Evolutionary conservation across 1,139 yeast species (phyloP).

Genomic region (Saccharomyces hybrid): DNA sequence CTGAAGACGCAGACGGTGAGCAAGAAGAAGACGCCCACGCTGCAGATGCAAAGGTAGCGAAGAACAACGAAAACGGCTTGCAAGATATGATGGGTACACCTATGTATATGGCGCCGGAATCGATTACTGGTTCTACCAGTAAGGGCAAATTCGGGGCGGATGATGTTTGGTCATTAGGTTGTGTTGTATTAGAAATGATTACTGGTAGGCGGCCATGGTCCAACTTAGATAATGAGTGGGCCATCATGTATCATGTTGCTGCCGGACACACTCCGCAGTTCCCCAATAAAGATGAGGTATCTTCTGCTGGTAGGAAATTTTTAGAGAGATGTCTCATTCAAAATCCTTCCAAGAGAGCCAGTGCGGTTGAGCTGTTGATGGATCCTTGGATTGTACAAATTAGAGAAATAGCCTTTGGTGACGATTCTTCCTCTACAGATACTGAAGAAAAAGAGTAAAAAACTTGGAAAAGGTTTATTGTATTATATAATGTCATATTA

Average conservation of each 20-base stretch:
- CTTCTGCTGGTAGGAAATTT: constrained; percentile 65
- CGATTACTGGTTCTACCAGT: constrained; percentile 66
- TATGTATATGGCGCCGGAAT: constrained; percentile 98
- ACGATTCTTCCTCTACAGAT: constrained; percentile 1
- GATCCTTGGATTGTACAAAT: constrained; percentile 89
- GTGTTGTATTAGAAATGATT: constrained; percentile 76
- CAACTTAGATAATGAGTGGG: constrained; percentile 93
- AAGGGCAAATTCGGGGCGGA: constrained; percentile 63
- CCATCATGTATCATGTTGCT: constrained; percentile 96
- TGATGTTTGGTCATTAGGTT: constrained; percentile 81
- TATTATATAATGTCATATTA: not conserved
- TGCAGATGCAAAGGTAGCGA: constrained; percentile 1
- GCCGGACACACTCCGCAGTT: constrained; percentile 88
- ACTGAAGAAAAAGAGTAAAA: constrained; percentile 1
- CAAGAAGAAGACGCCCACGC: not conserved
- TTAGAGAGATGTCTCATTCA: constrained; percentile 71
- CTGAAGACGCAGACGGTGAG: not conserved
- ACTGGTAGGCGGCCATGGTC: constrained; percentile 86
- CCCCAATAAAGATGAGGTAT: constrained; percentile 72
- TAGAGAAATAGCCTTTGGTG: constrained; percentile 58
- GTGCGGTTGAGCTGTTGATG: constrained; percentile 74
- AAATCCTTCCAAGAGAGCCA: constrained; percentile 71
- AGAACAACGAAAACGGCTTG: constrained; percentile 7
- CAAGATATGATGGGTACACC: constrained; percentile 84
- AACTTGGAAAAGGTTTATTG: not conserved